phyloP scores from a whole-genome alignment of 106 monocot species.

The Dendrobium officinale region DNA sequence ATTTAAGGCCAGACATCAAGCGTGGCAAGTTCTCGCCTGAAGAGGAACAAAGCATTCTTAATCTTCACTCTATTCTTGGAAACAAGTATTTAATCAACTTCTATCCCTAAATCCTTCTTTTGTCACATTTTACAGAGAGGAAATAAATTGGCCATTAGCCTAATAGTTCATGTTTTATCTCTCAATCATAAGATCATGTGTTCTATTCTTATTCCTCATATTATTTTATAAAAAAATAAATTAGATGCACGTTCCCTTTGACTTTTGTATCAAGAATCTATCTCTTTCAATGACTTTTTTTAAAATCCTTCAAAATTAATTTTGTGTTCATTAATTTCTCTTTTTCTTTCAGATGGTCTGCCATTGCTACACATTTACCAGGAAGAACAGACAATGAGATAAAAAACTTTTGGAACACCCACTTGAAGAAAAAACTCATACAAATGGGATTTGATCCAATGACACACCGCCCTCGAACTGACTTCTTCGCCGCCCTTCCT shows the following conservation, averaged over 20 bases:
- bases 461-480: constrained; percentile 81
- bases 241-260: too few species aligned
- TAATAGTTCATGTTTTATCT: too few species aligned
- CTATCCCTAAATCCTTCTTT: too few species aligned
- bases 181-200: too few species aligned
- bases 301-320: background rate
- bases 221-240: too few species aligned
- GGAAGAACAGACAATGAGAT: constrained; percentile 92
- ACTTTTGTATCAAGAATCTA: too few species aligned
- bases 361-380: constrained; percentile 76
- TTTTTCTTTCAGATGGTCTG: constrained; percentile 57
- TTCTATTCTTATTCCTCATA: too few species aligned
- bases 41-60: constrained; percentile 53
- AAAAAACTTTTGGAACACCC: constrained; percentile 97
- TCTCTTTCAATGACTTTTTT: background rate
- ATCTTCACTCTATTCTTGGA: constrained; percentile 51
- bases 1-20: constrained; percentile 64
- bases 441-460: constrained; percentile 91
- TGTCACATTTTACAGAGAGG: too few species aligned
- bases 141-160: too few species aligned
- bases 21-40: constrained; percentile 58
- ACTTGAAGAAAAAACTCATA: constrained; percentile 85
- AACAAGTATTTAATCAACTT: constrained; percentile 34
- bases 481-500: constrained; percentile 64
- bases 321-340: too few species aligned